phyloP scores from a whole-genome alignment of 441 rosid species.

The Populus trichocarpa region DNA sequence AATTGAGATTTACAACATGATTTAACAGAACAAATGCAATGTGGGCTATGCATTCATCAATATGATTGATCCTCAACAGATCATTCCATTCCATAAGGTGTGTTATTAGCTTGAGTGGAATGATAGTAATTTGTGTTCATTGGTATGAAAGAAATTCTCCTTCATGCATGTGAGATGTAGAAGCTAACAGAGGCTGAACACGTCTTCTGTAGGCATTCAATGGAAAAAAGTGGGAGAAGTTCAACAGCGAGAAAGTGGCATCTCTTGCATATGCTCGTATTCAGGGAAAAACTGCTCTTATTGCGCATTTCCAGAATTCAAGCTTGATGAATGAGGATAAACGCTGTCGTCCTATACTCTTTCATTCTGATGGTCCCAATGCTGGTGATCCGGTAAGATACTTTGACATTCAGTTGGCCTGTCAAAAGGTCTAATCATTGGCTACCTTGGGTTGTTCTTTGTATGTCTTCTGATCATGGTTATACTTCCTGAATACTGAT shows the following conservation, averaged over 20 bases:
- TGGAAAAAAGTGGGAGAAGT: constrained; percentile 88
- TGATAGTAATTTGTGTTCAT: not conserved
- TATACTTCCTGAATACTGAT: not conserved
- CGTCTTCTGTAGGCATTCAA: constrained; percentile 51
- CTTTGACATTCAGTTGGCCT: not conserved
- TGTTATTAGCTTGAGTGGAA: constrained; percentile 9
- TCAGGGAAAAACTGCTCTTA: constrained; percentile 76
- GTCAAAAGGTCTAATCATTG: not conserved
- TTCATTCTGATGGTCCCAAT: constrained; percentile 73
- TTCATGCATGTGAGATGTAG: not conserved
- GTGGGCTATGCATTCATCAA: constrained; percentile 87
- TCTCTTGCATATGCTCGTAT: constrained; percentile 75
- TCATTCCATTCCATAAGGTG: constrained; percentile 66
- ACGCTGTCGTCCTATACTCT: constrained; percentile 76
- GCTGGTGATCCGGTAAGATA: constrained; percentile 72
- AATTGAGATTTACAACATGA: constrained; percentile 12
- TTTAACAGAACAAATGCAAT: constrained; percentile 74
- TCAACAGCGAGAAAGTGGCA: constrained; percentile 86
- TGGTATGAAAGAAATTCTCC: not conserved
- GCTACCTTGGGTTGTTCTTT: not conserved
- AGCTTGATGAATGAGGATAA: constrained; percentile 90
- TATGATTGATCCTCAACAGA: constrained; percentile 62
- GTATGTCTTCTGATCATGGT: not conserved
- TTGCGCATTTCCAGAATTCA: constrained; percentile 82
- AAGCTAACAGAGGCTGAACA: constrained; percentile 5